phyloP scores from a whole-genome alignment of 306 rosid genomes.

The Luffa acutangula region DNA sequence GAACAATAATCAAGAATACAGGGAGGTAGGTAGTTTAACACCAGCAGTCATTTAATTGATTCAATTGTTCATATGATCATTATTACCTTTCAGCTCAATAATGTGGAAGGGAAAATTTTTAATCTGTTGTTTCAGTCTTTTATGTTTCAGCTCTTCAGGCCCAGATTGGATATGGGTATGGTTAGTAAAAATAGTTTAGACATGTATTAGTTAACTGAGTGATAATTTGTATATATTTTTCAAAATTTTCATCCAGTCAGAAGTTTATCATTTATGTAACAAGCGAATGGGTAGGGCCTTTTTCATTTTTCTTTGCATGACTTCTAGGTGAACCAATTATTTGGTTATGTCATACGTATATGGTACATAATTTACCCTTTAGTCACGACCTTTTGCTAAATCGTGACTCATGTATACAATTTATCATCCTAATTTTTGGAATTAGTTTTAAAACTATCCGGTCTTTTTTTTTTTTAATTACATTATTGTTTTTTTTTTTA shows the following conservation, averaged over 20 bases:
- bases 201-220: not conserved
- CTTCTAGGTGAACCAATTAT: too few species aligned
- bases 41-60: slow-evolving; percentile 45
- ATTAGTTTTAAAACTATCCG: too few species aligned
- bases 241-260: not conserved
- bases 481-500: too few species aligned
- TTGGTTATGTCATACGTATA: too few species aligned
- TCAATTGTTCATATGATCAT: slow-evolving; percentile 44
- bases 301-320: too few species aligned
- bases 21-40: slow-evolving; percentile 18
- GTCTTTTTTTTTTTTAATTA: too few species aligned
- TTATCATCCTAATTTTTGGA: too few species aligned
- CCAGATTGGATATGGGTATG: not conserved
- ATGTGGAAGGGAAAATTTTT: not conserved
- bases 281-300: not conserved
- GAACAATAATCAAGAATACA: slow-evolving; percentile 14
- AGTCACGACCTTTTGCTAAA: too few species aligned
- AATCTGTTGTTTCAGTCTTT: not conserved
- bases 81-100: slow-evolving; percentile 16
- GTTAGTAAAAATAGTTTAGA: not conserved
- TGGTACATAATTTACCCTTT: too few species aligned
- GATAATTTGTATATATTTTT: not conserved
- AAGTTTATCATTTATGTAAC: not conserved
- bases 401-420: too few species aligned
- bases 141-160: not conserved